These are phyloP conservation scores for Kwoniella sp. DNA, from an alignment of 768 basidiomycete genomes.

Conservation along the genomic window DNA sequence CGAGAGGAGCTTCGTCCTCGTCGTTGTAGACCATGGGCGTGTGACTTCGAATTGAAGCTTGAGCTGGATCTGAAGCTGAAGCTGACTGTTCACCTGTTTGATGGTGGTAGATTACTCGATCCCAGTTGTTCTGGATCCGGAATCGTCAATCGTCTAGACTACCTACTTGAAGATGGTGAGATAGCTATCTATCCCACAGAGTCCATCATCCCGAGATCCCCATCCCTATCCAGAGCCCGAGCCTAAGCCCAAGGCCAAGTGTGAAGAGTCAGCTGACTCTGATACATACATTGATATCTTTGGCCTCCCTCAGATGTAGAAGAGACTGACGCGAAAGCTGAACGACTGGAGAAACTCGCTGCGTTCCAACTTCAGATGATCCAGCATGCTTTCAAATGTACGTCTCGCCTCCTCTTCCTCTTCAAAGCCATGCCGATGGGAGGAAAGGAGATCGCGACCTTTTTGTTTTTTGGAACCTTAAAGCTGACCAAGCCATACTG, in stretches of 20 bases:
- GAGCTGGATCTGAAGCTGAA: too few species aligned
- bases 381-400: conserved; percentile 93
- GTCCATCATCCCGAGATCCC: too few species aligned
- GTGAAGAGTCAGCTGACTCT: conserved; percentile 32
- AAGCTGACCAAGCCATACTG: too few species aligned
- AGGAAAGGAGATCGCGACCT: too few species aligned
- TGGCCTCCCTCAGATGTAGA: conserved; percentile 57
- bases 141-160: conserved; percentile 84
- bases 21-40: too few species aligned
- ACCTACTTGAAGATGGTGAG: conserved; percentile 74
- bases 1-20: too few species aligned
- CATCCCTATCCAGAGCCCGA: not conserved
- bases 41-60: too few species aligned
- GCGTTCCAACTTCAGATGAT: conserved; percentile 89
- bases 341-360: conserved; percentile 78
- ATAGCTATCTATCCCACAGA: not conserved
- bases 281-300: conserved; percentile 56
- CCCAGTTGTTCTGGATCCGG: conserved; percentile 96
- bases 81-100: too few species aligned
- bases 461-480: too few species aligned
- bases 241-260: not conserved
- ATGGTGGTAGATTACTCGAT: conserved; percentile 71
- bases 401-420: conserved; percentile 36
- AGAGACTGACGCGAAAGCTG: conserved; percentile 60
- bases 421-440: too few species aligned